Base-by-base conservation (phyloP, 2,329 filamentous ascomycete species). In the Pseudogymnoascus sp. region DNA sequence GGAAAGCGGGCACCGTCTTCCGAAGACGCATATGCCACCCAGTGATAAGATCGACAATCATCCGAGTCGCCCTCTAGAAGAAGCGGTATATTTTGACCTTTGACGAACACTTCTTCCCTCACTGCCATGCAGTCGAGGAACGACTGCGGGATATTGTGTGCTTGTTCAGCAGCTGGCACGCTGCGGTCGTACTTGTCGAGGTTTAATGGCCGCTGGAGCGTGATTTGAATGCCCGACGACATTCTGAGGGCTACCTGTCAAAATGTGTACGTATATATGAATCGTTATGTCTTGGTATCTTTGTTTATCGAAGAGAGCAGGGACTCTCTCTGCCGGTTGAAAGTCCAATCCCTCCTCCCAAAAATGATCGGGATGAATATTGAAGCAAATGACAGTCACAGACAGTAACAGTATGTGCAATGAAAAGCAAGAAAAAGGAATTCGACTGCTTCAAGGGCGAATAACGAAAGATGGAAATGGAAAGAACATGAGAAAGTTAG, bases 1-100 rank as follows among this genome's bases (percentile, higher is more conserved):
- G 91, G 83, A 22, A 74, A 76, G 65, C 71, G 72, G 37, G 70
- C 68, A 18, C 77, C 80, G 60, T 73, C 75, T 67, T 50, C 61
- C 58, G 57, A 79, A 14, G 81, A 85, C 57, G 85, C 84, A 74
- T 96, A 96, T n/a, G 87, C 79, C 30, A 96, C 87, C 89, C 90
- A 96, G 74, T 97, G 92, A 75, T 87, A 93, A 67, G 85, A 87
- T 36, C 89, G 83, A 1, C 81, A 67, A 72, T 97, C 93, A 71
- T 97, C 91, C 1, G 80, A 76, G 76, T 97, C 93, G 66, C 90
- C 81, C 73, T 97, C 92, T 65, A 85, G 83, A 37, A 88, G 84
- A 0, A 85, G 73, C 0, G 82, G 78, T 12, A 85, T 76, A 0
- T 73, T 67, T 68, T 88, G 85, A 68, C 87, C 86, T 6, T 75